Percentiles rank a stretch among this genome's conserved stretches.
Evolutionary conservation across 768 basidiomycete genomes (phyloP).

Genomic region (Rhodotorula babjevae): DNA sequence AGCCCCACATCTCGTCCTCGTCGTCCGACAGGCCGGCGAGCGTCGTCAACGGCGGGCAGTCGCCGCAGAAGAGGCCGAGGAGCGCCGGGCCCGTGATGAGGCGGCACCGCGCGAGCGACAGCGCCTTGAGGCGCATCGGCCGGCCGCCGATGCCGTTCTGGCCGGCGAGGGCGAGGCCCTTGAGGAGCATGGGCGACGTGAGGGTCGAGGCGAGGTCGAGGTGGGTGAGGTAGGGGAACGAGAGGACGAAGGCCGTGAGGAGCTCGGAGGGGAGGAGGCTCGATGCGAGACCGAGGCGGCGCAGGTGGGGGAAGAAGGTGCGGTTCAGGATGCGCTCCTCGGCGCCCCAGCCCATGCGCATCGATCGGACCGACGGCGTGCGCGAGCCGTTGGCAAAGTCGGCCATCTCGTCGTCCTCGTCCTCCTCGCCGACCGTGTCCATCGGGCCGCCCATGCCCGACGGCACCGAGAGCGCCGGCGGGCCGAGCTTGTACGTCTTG

Average conservation of each 20-base stretch:
- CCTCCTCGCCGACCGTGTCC: slow-evolving; percentile 29
- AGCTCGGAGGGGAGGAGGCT: slow-evolving; percentile 67
- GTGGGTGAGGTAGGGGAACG: slow-evolving; percentile 80
- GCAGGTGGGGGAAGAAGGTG: slow-evolving; percentile 50
- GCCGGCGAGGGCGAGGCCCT: slow-evolving; percentile 58
- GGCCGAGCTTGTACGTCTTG: slow-evolving; percentile 52
- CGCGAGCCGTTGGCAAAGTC: slow-evolving; percentile 37
- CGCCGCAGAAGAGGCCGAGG: slow-evolving; percentile 49
- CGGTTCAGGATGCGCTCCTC: slow-evolving; percentile 30
- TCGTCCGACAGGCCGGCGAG: slow-evolving; percentile 28
- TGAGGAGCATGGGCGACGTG: slow-evolving; percentile 67
- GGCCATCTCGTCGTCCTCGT: slow-evolving; percentile 51
- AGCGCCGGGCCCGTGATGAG: slow-evolving; percentile 75
- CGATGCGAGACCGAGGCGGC: slow-evolving; percentile 73
- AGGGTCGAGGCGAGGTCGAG: slow-evolving; percentile 90
- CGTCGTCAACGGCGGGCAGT: slow-evolving; percentile 36
- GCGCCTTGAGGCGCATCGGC: slow-evolving; percentile 65
- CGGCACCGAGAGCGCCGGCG: slow-evolving; percentile 48
- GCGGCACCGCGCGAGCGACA: slow-evolving; percentile 80
- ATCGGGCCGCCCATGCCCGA: background rate
- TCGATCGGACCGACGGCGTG: slow-evolving; percentile 48
- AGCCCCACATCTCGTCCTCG: slow-evolving; percentile 30
- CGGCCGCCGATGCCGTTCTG: slow-evolving; percentile 39
- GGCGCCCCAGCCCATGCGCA: slow-evolving; percentile 10
- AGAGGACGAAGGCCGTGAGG: slow-evolving; percentile 67